phyloP scores from a whole-genome alignment of 805 yeast genomes.

The Candida andamanensis region DNA sequence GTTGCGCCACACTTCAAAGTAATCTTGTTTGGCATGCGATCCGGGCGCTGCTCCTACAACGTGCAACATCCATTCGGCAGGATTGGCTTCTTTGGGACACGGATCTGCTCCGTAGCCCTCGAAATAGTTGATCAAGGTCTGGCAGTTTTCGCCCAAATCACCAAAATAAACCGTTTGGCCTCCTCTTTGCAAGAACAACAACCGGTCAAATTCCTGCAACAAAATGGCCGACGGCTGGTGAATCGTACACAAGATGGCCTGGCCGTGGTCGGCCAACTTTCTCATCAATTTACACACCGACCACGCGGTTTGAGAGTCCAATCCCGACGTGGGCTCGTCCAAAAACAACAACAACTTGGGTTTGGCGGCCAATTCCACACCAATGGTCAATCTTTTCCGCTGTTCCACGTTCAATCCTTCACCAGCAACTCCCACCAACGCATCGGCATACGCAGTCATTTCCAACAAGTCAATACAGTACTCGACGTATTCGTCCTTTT shows the following conservation, averaged over 20 bases:
- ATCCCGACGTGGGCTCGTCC: conserved; percentile 62
- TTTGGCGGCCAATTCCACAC: conserved; percentile 38
- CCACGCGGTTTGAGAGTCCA: conserved; percentile 56
- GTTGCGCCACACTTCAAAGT: conserved; percentile 69
- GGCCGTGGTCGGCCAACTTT: conserved; percentile 41
- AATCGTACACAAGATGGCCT: conserved; percentile 68
- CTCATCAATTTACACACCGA: conserved; percentile 48
- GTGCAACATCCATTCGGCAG: conserved; percentile 82
- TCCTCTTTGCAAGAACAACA: conserved; percentile 25
- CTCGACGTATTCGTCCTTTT: conserved; percentile 64
- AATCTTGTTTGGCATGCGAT: conserved; percentile 65
- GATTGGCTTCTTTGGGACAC: conserved; percentile 34
- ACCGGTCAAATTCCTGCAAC: conserved; percentile 33
- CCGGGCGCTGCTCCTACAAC: conserved; percentile 83
- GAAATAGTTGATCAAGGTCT: conserved; percentile 56
- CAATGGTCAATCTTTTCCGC: conserved; percentile 37
- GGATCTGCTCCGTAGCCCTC: conserved; percentile 62
- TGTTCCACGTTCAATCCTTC: conserved; percentile 47
- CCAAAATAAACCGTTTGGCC: conserved; percentile 72
- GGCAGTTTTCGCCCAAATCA: conserved; percentile 64
- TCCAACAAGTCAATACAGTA: conserved; percentile 61
- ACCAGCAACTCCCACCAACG: conserved; percentile 71
- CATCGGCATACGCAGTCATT: conserved; percentile 68
- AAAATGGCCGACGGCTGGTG: conserved; percentile 50
- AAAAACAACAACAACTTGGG: conserved; percentile 44